Base-by-base conservation (phyloP, 2,329 filamentous ascomycete species). In the Colletotrichum spaethianum region DNA sequence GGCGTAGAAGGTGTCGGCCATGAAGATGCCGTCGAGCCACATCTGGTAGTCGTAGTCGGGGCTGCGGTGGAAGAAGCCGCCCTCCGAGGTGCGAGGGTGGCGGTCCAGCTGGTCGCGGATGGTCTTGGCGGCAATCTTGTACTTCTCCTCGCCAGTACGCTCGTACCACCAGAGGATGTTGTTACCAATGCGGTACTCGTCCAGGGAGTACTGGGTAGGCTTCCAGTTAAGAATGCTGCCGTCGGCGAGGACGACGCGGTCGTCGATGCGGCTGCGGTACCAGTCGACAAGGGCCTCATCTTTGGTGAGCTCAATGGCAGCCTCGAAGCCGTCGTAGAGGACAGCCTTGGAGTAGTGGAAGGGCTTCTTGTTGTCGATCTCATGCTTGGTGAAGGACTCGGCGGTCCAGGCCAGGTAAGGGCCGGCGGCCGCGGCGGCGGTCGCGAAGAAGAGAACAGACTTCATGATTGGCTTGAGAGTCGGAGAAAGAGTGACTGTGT, bases 11-110 rank as follows among this genome's bases (percentile, higher is more conserved):
- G 79, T 79, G 57, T 84, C 82, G 4, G 84, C 83, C 86, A 87
- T 87, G 78, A 82, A 88, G 42, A 87, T 86, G 2, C 88, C 88
- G 74, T 89, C 87, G 0, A 90, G 82, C 88, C 88, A 89, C 87
- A 89, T 89, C 75, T 90, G 86, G 74, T 88, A 82, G 18, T 81
- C 82, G 73, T 88, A 88, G 5, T 80, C 78, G 40, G 85, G 79
- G 59, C 40, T 42, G 3, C 79, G 76, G 75, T 90, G 88, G 86
- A 87, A 90, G 81, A 90, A 88, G 2, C 88, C 88, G n/a, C 88
- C 88, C 0, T 81, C 77, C 0, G 83, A 77, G 0, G 85, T 90
- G 16, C 88, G 82, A 6, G 86, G 86, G 73, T 88, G 86, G 48
- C 81, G 78, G 73, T 88, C 78, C 12, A 90, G 76, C 74, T 87